phyloP scores from a whole-genome alignment of 345 rosid genomes.

The Bruguiera sexangula region DNA sequence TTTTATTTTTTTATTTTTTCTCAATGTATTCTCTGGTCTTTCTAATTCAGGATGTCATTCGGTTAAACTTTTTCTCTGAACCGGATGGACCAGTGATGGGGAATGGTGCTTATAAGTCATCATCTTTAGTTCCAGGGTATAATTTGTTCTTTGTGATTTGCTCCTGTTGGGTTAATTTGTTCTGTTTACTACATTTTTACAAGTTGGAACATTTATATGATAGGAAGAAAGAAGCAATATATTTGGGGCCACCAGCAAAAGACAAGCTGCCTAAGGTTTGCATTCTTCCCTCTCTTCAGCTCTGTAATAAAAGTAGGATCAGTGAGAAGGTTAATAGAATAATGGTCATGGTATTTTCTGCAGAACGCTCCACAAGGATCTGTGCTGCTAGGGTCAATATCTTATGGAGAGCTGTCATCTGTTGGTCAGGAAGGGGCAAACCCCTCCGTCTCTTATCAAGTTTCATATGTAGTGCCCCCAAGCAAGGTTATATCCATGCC shows the following conservation, averaged over 20 bases:
- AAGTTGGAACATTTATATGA: conserved; percentile 21
- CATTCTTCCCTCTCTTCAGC: not conserved
- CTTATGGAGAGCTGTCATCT: conserved; percentile 67
- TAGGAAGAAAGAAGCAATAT: conserved; percentile 85
- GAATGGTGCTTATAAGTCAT: conserved; percentile 78
- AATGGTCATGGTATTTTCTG: conserved; percentile 20
- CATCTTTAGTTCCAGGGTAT: conserved; percentile 85
- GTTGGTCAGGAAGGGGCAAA: conserved; percentile 44
- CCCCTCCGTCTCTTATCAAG: conserved; percentile 63
- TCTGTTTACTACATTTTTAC: conserved; percentile 12
- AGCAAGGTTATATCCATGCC: conserved; percentile 53
- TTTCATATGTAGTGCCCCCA: conserved; percentile 81
- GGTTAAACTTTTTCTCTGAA: conserved; percentile 75
- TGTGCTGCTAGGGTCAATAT: conserved; percentile 69
- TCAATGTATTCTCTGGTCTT: not conserved
- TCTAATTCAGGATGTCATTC: conserved; percentile 54
- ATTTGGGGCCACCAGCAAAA: conserved; percentile 72
- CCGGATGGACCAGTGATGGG: conserved; percentile 95
- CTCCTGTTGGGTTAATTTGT: conserved; percentile 11
- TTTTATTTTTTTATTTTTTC: not conserved
- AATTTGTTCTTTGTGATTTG: conserved; percentile 17
- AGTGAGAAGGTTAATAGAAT: not conserved
- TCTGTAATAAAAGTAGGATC: not conserved
- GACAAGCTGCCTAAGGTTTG: conserved; percentile 80
- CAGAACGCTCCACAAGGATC: conserved; percentile 86